Evolutionary conservation across 108 stramenopile species (phyloP).

Genomic region (Aurantiochytrium sp.): DNA sequence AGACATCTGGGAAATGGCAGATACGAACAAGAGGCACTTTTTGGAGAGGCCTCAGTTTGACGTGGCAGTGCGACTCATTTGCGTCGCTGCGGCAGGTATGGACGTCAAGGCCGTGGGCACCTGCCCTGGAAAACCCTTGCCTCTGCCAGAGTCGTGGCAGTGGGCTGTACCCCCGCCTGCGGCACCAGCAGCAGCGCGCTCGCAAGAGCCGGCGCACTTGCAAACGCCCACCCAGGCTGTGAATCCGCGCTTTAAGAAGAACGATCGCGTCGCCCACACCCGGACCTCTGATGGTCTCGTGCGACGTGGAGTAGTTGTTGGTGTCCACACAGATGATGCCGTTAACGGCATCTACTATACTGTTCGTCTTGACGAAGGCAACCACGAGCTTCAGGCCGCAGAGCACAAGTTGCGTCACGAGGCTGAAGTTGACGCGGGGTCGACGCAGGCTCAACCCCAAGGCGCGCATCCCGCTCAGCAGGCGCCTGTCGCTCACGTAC

Average conservation of each 20-base stretch:
- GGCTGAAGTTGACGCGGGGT: not conserved
- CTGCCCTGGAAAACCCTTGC: not conserved
- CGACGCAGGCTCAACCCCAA: not conserved
- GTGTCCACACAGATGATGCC: not conserved
- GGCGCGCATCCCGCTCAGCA: not conserved
- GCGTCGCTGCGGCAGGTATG: not conserved
- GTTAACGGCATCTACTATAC: constrained; percentile 8
- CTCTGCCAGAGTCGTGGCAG: not conserved
- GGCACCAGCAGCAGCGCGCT: not conserved
- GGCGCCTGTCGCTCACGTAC: not conserved
- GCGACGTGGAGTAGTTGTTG: not conserved
- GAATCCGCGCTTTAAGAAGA: not conserved
- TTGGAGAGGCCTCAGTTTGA: not conserved
- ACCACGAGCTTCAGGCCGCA: not conserved
- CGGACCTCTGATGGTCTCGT: not conserved
- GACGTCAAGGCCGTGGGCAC: not conserved
- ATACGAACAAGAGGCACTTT: not conserved
- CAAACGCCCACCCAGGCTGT: not conserved
- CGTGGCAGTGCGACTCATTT: not conserved
- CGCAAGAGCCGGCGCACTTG: too few species aligned
- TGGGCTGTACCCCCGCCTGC: not conserved
- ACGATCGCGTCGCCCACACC: not conserved
- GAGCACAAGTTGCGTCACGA: not conserved
- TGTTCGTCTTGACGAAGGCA: not conserved
- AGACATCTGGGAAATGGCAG: not conserved